Base-by-base conservation (phyloP, 257 asterid genomes). In the Thymus quinquecostatus region DNA sequence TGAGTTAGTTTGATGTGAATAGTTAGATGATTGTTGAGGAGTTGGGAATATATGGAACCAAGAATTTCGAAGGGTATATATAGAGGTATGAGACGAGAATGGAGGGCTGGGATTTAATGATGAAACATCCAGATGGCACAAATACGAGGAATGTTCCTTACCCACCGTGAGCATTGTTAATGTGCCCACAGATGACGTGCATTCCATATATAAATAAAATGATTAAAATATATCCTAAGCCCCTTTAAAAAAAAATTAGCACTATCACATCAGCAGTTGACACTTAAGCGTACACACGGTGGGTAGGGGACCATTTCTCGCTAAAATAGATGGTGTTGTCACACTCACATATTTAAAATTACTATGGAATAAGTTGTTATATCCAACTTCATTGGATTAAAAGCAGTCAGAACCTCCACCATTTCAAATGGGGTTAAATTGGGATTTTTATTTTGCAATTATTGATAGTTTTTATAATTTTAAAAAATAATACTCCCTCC, bases 1-100 rank as follows among this genome's bases (percentile, higher is more conserved):
- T 66, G 77, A 64, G 30, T 10, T 48, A 21, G 29, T 38, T 53
- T 40, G 69, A 77, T 65, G 60, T 12, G 43, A 9, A 56, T 8
- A 32, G 65, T 51, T 63, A 4, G 2, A 47, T n/a, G 27, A 53
- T 6, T 56, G 44, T 64, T 43, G 10, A 44, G 63, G 66, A 34
- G 21, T 2, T 54, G 71, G 10, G 69, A 57, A 57, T 56, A 13
- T 63, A 76, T 76, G 80, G 74, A 59, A 9, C 60, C 27, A 30
- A 72, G 70, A 43, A 43, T 30, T 2, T 43, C 28, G 71, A 69
- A 66, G 71, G 74, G 78, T 72, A 66, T 77, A 77, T 72, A 77
- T 77, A 77, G 81, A 72, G 48, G 49, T 32, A 30, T 7, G 32
- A 58, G 44, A 13, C 8, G 10, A 2, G 44, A 71, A 72, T 58